Base-by-base conservation (phyloP, 1,284 basidiomycete genomes). In the Stygiomarasmius scandens region DNA sequence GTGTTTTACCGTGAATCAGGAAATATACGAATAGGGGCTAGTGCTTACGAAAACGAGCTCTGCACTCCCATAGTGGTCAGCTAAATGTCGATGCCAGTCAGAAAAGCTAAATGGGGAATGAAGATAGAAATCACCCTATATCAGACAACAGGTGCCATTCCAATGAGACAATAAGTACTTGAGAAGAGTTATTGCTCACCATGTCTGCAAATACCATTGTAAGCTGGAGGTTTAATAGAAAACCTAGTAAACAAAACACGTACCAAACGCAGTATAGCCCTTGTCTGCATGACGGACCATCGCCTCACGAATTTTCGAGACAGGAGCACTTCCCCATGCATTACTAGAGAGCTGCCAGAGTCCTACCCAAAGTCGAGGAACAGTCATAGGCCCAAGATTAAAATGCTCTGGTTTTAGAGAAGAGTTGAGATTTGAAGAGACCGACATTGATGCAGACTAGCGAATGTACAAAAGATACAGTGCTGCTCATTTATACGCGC, bases 261-360 rank as follows among this genome's bases (percentile, higher is more conserved):
- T 63, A 90, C 89, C 89, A 72, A 92, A 92, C 24, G 89, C 86
- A 54, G 78, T 86, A 65, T 85, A 92, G 14, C 90, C 90, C 24
- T 76, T 73, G 34, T 85, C 78, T 54, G 82, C 80, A 65, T 90
- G 83, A 32, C 77, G 79, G 16, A 69, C 74, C 89, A 92, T 92
- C 45, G 82, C 84, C 59, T 81, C 75, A 56, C 85, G 83, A 59
- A 93, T 82, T 68, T 84, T 86, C 23, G 79, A 65, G 1, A 84
- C 82, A 0, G 88, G 77, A 0, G 88, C 87, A 49, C 83, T 87
- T 16, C 91, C 90, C 90, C 90, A 93, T 1, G 89, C 89, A 53
- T 87, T 88, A 68, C 86, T 87, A 14, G 90, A 92, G 36, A 93
- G 81, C 63, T 93, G 91, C 90, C 90, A 93, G 8, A 93, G 80